Evolutionary conservation across 2,329 filamentous ascomycete species (phyloP), one percentile per base, ranked within the genome.

Genomic region (Colletotrichum caudatum): DNA sequence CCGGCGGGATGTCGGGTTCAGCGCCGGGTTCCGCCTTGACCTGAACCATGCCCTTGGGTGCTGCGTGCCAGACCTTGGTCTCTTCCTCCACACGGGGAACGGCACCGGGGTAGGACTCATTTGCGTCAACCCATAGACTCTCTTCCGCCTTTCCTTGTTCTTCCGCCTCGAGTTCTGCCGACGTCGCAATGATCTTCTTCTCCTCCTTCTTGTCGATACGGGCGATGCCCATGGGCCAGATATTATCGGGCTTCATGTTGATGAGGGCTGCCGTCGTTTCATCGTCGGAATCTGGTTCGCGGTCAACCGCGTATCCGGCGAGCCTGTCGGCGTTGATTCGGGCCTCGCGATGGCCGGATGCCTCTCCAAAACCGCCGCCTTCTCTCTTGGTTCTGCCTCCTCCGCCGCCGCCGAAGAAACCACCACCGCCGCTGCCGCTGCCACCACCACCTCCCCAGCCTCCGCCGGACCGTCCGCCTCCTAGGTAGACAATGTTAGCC

Each of bases 271-370:
- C 67, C 23, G 75, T 75, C 78, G 74, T 75, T 78, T 72, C 73
- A 71, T 77, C 57, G 35, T 72, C 58, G 58, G 71, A 62, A 61
- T 73, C 62, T 44, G 23, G 76, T 76, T 68, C 73, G 76, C 46
- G 78, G 75, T 26, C 60, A 66, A 82, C 76, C 64, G 82, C 74
- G 79, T 84, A 79, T 60, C 78, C 76, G 74, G 86, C 86, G 59
- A 90, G 85, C 67, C 84, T 83, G 75, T 90, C 88, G 74, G 87
- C 86, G 74, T 90, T 89, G 77, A 90, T 86, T 78, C 88, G 81
- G 44, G 82, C 75, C 72, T 89, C 85, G 70, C 81, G 79, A 67
- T 77, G 74, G 23, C 75, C 74, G 20, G 78, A 77, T 23, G 77
- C 78, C 57, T 83, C 80, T 48, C 79, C 79, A 70, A 85, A 84